Evolutionary conservation across 352 stramenopile species (phyloP).

Genomic region (Blastocystis sp.): DNA sequence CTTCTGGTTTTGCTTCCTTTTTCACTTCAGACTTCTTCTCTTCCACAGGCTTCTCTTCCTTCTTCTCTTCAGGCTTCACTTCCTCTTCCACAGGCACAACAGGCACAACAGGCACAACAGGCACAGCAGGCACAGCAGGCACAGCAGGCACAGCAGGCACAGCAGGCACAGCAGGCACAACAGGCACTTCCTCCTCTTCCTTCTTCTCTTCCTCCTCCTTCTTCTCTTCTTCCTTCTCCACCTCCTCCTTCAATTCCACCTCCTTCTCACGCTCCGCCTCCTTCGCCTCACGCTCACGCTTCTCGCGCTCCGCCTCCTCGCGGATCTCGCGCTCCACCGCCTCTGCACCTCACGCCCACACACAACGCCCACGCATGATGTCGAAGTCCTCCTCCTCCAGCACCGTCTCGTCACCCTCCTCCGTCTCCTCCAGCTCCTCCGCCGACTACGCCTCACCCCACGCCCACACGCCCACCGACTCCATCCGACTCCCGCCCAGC

Average conservation of each 20-base stretch:
- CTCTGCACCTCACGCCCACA: not conserved
- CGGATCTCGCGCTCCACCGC: constrained; percentile 4
- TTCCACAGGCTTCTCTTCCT: no score
- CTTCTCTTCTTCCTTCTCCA: no score
- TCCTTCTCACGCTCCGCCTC: not conserved
- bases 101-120: no score
- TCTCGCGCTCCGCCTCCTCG: not conserved
- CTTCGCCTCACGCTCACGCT: not conserved
- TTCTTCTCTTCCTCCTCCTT: no score
- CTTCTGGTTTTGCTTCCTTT: not conserved
- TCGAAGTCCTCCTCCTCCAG: constrained; percentile 25
- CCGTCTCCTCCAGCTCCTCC: not conserved
- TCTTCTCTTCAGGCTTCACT: no score
- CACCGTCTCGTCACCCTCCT: not conserved
- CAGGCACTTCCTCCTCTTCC: no score
- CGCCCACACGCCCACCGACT: not conserved
- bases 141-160: no score
- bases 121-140: no score
- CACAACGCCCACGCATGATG: constrained; percentile 12
- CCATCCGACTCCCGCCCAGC: not conserved
- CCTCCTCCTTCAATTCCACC: not conserved
- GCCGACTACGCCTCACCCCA: not conserved
- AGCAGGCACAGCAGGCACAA: no score
- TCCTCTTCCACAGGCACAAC: no score
- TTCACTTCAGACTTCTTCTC: not conserved